Percentiles rank a stretch among this genome's conserved stretches.
These are phyloP conservation scores for Kodamaea laetipori DNA, from an alignment of 805 yeast genomes.

Conservation along the genomic window DNA sequence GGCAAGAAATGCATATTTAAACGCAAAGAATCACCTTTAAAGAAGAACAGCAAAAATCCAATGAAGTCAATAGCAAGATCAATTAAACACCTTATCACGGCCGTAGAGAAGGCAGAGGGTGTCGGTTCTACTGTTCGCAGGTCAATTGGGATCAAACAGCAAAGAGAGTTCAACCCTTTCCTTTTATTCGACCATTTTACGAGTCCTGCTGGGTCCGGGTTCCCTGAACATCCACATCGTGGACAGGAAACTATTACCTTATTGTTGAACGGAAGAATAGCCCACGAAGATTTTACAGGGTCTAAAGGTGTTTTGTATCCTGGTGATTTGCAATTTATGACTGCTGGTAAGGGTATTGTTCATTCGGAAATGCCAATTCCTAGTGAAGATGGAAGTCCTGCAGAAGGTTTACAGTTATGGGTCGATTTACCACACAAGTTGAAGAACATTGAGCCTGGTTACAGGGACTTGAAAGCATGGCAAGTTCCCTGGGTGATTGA, in stretches of 20 bases:
- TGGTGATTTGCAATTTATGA: slow-evolving; percentile 92
- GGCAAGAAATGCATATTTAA: no score
- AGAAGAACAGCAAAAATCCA: no score
- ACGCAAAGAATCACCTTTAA: no score
- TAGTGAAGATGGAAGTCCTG: slow-evolving; percentile 44
- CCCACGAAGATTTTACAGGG: slow-evolving; percentile 88
- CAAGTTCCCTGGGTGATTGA: slow-evolving; percentile 67
- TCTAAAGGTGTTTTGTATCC: slow-evolving; percentile 69
- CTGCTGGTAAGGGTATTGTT: slow-evolving; percentile 85
- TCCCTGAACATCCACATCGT: slow-evolving; percentile 82
- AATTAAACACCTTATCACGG: slow-evolving; percentile 39
- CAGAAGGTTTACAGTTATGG: slow-evolving; percentile 82
- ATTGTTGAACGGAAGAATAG: slow-evolving; percentile 63
- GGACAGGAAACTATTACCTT: slow-evolving; percentile 83
- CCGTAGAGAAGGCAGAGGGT: slow-evolving; percentile 78
- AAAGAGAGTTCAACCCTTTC: slow-evolving; percentile 81
- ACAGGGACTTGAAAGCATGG: slow-evolving; percentile 68
- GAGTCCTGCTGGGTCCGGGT: slow-evolving; percentile 66
- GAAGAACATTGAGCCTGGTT: slow-evolving; percentile 69
- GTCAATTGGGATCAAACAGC: slow-evolving; percentile 67
- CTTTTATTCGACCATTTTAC: slow-evolving; percentile 79
- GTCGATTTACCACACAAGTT: slow-evolving; percentile 72
- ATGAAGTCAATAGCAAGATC: slow-evolving; percentile 25
- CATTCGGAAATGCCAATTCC: slow-evolving; percentile 85
- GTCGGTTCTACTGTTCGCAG: slow-evolving; percentile 84